Percentiles rank a stretch among this genome's conserved stretches.
Evolutionary conservation across 345 rosid species (phyloP).

Genomic region (Eucalyptus marginata): DNA sequence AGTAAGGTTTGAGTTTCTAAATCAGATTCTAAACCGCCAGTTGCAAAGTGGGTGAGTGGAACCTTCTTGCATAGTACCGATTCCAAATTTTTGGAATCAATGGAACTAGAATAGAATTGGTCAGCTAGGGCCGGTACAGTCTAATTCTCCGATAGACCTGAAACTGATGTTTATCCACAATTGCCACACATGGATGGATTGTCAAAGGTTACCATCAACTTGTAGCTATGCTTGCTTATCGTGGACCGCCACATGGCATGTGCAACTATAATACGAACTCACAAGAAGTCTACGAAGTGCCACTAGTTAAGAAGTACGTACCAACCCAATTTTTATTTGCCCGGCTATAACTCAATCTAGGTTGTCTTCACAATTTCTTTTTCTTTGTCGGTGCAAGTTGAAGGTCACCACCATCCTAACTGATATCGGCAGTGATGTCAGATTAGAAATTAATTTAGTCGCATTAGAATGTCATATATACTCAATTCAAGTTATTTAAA

Average conservation of each 20-base stretch:
- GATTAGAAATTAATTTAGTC: background rate
- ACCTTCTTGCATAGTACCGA: background rate
- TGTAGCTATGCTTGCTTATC: background rate
- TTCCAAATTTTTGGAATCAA: background rate
- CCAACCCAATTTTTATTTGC: background rate
- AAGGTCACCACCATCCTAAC: background rate
- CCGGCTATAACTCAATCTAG: background rate
- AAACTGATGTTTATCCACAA: too few relatives aligned
- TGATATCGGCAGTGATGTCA: background rate
- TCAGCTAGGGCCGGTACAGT: accelerated
- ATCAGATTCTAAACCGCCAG: accelerated
- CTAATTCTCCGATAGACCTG: too few relatives aligned
- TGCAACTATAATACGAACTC: too few relatives aligned
- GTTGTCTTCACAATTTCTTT: background rate
- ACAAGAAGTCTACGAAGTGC: background rate
- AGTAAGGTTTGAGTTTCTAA: background rate
- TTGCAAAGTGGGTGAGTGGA: accelerated
- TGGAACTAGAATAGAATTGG: background rate
- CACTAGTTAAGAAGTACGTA: background rate
- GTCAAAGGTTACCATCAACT: background rate
- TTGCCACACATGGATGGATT: too few relatives aligned
- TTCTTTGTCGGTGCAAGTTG: background rate
- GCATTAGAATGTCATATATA: background rate
- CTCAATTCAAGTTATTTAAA: background rate
- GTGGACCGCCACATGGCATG: accelerated